Conservation (phyloP, 2,329 filamentous ascomycete species). For the Aureobasidium vineae region DNA sequence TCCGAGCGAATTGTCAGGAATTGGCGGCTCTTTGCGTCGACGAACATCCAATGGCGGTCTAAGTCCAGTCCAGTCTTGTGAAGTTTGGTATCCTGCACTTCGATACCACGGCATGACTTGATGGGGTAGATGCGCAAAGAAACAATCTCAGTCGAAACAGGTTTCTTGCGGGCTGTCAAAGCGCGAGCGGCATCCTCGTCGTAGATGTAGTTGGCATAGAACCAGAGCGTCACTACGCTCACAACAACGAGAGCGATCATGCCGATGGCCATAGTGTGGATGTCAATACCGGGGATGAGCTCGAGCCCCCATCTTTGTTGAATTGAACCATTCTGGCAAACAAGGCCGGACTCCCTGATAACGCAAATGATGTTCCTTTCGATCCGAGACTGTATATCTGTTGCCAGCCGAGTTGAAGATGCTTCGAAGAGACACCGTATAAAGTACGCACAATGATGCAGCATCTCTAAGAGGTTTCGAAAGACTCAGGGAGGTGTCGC, state of each 20-base stretch:
- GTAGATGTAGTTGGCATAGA: constrained; percentile 25
- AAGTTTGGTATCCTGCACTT: constrained; percentile 53
- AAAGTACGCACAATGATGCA: background rate
- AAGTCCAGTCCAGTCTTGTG: constrained; percentile 59
- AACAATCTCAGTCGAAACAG: constrained; percentile 41
- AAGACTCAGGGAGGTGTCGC: constrained; percentile 14
- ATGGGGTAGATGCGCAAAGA: constrained; percentile 61
- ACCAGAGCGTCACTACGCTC: constrained; percentile 1
- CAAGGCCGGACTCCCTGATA: background rate
- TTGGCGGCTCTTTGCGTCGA: constrained; percentile 52
- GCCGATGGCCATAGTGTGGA: constrained; percentile 19
- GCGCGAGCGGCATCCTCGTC: constrained; percentile 18
- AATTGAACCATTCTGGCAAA: background rate
- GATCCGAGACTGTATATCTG: background rate
- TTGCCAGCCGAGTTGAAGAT: background rate
- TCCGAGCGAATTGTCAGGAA: constrained; percentile 64
- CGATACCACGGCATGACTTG: constrained; percentile 64
- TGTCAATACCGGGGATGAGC: constrained; percentile 21
- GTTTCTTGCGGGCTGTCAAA: background rate
- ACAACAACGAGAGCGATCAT: constrained; percentile 21
- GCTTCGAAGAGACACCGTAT: background rate
- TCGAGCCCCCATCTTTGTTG: constrained; percentile 18
- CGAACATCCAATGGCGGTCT: constrained; percentile 66
- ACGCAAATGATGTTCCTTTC: background rate
- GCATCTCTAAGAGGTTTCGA: constrained; percentile 18